Conservation (phyloP, 495 filamentous ascomycete genomes). For the Neurospora tetraspora region DNA sequence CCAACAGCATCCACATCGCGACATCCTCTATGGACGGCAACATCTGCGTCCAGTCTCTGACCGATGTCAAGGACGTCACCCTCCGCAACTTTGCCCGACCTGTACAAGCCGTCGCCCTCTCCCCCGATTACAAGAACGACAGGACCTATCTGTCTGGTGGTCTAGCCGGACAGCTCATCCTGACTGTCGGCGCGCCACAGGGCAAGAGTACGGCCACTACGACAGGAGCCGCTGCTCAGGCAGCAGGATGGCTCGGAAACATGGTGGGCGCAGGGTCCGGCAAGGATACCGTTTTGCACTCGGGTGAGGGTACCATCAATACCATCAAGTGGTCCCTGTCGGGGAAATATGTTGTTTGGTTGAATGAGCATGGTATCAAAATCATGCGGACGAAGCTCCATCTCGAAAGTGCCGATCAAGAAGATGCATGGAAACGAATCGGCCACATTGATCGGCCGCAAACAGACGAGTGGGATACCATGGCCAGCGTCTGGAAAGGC, state of each 20-base stretch:
- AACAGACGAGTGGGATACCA: slow-evolving; percentile 77
- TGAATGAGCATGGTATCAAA: slow-evolving; percentile 93
- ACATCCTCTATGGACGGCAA: slow-evolving; percentile 94
- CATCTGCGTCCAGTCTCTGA: slow-evolving; percentile 75
- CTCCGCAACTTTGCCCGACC: slow-evolving; percentile 90
- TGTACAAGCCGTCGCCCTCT: slow-evolving; percentile 79
- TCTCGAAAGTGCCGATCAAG: slow-evolving; percentile 63
- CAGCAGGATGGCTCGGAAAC: slow-evolving; percentile 81
- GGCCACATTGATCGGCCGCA: slow-evolving; percentile 81
- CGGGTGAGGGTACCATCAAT: slow-evolving; percentile 82
- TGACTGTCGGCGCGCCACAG: slow-evolving; percentile 72
- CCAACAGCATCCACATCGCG: slow-evolving; percentile 83
- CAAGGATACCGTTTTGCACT: slow-evolving; percentile 82
- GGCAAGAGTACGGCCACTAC: slow-evolving; percentile 75
- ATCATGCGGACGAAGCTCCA: slow-evolving; percentile 89
- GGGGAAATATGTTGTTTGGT: slow-evolving; percentile 84
- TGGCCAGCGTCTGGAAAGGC: slow-evolving; percentile 89
- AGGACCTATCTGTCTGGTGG: slow-evolving; percentile 83
- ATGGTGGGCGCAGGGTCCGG: slow-evolving; percentile 72
- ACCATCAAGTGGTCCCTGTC: slow-evolving; percentile 88
- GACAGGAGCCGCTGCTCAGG: slow-evolving; percentile 63
- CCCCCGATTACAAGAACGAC: slow-evolving; percentile 85
- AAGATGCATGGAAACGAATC: slow-evolving; percentile 91
- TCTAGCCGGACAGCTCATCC: slow-evolving; percentile 74
- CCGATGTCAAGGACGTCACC: slow-evolving; percentile 65